Base-by-base conservation (phyloP, 202 grass and related monocot species). In the Digitaria exilis region DNA sequence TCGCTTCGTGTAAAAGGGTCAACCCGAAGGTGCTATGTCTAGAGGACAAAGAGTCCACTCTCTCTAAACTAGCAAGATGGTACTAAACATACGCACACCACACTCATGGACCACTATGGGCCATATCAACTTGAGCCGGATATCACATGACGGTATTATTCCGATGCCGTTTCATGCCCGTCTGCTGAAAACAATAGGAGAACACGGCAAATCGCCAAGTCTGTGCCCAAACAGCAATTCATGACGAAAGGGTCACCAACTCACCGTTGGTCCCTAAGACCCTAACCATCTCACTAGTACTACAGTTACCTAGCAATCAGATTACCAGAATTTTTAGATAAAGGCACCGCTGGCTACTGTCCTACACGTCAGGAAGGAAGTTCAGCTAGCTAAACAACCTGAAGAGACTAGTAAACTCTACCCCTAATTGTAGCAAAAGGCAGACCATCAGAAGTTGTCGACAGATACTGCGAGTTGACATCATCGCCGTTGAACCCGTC, bases 401-500 rank as follows among this genome's bases (percentile, higher is more conserved):
- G 5, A 30, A 42, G 6, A 34, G 31, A 41, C 34, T 57, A 80
- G 48, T 13, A 73, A 31, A 1, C 15, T 64, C 5, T 48, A n/a
- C 3, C 34, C 42, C 10, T 49, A 52, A 66, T 52, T 21, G 25
- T 75, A 34, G 31, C 3, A 75, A 60, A n/a, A 59, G 59, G 43
- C 69, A 29, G 63, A 26, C 65, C 50, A 71, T 77, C 74, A 77
- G 24, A 73, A 73, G 57, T 29, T 29, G 57, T 78, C 73, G 72
- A 11, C 72, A 61, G 30, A 14, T 59, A 69, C n/a, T 3, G 68
- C 48, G 84, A 91, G 77, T 60, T 44, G 6, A 81, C 12, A 25
- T 61, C 21, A 18, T 78, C 73, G 19, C 26, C 31, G 18, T 79
- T 67, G 43, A 87, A 54, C 45, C n/a, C 41, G 17, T 83, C 62